Evolutionary conservation across 768 basidiomycete species (phyloP).

Genomic region (Mycena maculata): DNA sequence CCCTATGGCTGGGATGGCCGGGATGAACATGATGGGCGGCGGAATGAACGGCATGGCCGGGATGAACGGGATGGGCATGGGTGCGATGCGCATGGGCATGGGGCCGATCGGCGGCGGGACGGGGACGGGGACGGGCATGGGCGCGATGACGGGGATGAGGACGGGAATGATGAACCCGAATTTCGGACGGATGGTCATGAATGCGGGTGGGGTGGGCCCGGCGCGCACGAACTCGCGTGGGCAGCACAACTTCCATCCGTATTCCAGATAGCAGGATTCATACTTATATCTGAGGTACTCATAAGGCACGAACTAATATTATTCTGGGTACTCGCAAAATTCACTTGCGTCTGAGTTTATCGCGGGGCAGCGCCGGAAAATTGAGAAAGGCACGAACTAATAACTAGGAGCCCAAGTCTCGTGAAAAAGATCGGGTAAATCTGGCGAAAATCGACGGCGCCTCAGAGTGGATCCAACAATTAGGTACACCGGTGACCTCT

Average conservation of each 20-base stretch:
- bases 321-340: too few species aligned
- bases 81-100: slow-evolving; percentile 52
- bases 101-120: slow-evolving; percentile 43
- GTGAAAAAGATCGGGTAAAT: too few species aligned
- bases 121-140: slow-evolving; percentile 29
- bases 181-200: slow-evolving; percentile 55
- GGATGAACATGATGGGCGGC: slow-evolving; percentile 34
- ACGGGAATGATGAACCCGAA: slow-evolving; percentile 41
- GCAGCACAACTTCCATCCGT: slow-evolving; percentile 75
- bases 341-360: too few species aligned
- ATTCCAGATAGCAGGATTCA: slow-evolving; percentile 57
- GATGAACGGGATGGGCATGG: slow-evolving; percentile 48
- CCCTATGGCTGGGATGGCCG: slow-evolving; percentile 27
- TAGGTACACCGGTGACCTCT: too few species aligned
- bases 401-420: too few species aligned
- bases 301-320: background rate
- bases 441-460: too few species aligned
- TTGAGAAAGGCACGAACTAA: too few species aligned
- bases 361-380: too few species aligned
- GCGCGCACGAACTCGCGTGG: slow-evolving; percentile 62
- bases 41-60: slow-evolving; percentile 60
- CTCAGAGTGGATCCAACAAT: too few species aligned
- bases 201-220: slow-evolving; percentile 56
- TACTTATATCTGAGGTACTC: background rate
- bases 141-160: slow-evolving; percentile 40